Conservation (phyloP, 768 basidiomycete species). For the Russula compacta region DNA sequence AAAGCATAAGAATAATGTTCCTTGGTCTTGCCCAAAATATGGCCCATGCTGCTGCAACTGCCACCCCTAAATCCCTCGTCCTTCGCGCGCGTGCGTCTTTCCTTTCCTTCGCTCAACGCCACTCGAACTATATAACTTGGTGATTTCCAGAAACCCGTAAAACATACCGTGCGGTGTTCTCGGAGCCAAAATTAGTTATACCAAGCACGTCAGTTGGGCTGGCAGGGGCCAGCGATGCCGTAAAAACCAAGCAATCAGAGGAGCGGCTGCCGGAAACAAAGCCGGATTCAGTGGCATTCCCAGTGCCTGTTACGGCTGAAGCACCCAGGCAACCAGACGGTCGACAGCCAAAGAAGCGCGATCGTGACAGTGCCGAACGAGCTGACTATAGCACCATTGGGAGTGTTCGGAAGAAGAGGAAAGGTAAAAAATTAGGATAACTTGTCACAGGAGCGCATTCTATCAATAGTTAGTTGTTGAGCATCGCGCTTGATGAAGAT, state of each 20-base stretch:
- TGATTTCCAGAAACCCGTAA: constrained; percentile 57
- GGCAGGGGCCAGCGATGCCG: background rate
- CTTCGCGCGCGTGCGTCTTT: constrained; percentile 61
- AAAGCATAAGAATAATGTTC: constrained; percentile 43
- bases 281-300: background rate
- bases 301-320: background rate
- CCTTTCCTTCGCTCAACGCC: background rate
- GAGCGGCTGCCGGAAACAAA: background rate
- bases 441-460: too few species aligned
- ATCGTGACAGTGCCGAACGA: background rate
- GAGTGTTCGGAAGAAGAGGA: constrained; percentile 14
- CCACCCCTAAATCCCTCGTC: constrained; percentile 54
- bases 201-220: constrained; percentile 26
- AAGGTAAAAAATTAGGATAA: constrained; percentile 4
- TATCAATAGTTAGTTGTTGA: background rate
- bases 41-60: constrained; percentile 54
- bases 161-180: constrained; percentile 72
- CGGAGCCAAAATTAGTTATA: constrained; percentile 60
- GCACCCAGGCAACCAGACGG: background rate
- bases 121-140: background rate
- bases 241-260: background rate
- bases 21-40: constrained; percentile 61
- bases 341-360: constrained; percentile 3
- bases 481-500: too few species aligned
- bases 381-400: background rate